Conservation (phyloP, 345 rosid species). For the Passiflora organensis region DNA sequence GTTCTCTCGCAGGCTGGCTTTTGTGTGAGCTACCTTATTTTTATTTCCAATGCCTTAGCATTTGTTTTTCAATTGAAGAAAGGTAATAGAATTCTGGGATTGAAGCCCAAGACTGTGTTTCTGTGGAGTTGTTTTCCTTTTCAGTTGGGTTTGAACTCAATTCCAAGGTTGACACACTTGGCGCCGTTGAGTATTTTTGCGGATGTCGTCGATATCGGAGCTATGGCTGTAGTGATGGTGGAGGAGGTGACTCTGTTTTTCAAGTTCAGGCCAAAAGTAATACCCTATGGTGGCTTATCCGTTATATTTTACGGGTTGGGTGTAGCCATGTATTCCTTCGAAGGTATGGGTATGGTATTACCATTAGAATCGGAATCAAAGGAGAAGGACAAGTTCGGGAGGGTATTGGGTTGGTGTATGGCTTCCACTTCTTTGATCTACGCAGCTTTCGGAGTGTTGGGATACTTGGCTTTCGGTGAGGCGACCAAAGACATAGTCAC, state of each 20-base stretch:
- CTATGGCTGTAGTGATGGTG: slow-evolving; percentile 66
- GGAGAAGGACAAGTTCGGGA: slow-evolving; percentile 52
- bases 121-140: slow-evolving; percentile 83
- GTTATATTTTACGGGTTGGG: slow-evolving; percentile 63
- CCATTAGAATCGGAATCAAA: slow-evolving; percentile 61
- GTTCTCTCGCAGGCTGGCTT: slow-evolving; percentile 70
- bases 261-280: slow-evolving; percentile 29
- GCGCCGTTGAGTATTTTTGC: slow-evolving; percentile 96
- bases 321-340: slow-evolving; percentile 69
- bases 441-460: slow-evolving; percentile 53
- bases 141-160: slow-evolving; percentile 74
- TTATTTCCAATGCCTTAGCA: slow-evolving; percentile 54
- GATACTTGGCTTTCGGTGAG: slow-evolving; percentile 72
- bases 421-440: slow-evolving; percentile 46
- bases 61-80: slow-evolving; percentile 26
- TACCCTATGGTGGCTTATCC: slow-evolving; percentile 54
- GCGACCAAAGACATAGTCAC: slow-evolving; percentile 68
- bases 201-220: slow-evolving; percentile 71
- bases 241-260: slow-evolving; percentile 49
- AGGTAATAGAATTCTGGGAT: slow-evolving; percentile 32
- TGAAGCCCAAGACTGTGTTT: slow-evolving; percentile 47
- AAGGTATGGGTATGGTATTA: slow-evolving; percentile 69
- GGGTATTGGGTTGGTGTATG: slow-evolving; percentile 50
- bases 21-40: slow-evolving; percentile 61
- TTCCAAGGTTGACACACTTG: slow-evolving; percentile 71